Evolutionary conservation across 2,329 filamentous ascomycete species (phyloP), one percentile per base, ranked within the genome.

Genomic region (Fusarium brachygibbosum): DNA sequence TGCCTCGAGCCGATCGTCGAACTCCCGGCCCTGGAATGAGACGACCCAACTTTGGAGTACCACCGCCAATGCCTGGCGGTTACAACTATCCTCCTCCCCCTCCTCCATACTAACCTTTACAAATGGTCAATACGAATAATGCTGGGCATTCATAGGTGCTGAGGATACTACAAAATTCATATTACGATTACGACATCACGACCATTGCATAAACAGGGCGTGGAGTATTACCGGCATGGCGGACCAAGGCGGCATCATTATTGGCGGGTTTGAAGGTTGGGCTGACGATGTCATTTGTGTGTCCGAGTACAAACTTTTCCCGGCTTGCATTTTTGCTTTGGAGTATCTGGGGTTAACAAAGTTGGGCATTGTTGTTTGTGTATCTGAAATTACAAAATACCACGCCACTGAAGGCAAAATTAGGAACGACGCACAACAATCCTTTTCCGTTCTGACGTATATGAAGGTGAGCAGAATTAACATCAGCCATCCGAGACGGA

Each of bases 181-280:
- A 68, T 74, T 51, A 75, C 70, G 73, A 75, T 68, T 68, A 75
- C 61, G 73, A 60, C 67, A 74, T 74, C 61, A 75, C 70, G 71
- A 74, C 71, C 69, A 72, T 69, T 60, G 71, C 71, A 75, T 75
- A 63, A 66, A 59, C 52, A 61, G 66, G 71, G 61, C 59, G 65
- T 74, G 73, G 71, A 75, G 63, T 72, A 71, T 71, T 69, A 60
- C 57, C 60, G 69, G 62, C 66, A 69, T 66, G 63, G 57, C 65
- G 68, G 62, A 74, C 58, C 57, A 57, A 66, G 61, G 60, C 64
- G 69, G 72, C 65, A 70, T 64, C 54, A 66, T 74, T 66, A 63
- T 54, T 67, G 58, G 69, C 63, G 60, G 59, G 68, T 64, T 72
- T 63, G 58, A 68, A 63, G 60, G 66, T 73, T 71, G 73, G 70